These are phyloP conservation scores for Candida ipomoeae DNA, from an alignment of 805 yeast genomes.

Conservation along the genomic window DNA sequence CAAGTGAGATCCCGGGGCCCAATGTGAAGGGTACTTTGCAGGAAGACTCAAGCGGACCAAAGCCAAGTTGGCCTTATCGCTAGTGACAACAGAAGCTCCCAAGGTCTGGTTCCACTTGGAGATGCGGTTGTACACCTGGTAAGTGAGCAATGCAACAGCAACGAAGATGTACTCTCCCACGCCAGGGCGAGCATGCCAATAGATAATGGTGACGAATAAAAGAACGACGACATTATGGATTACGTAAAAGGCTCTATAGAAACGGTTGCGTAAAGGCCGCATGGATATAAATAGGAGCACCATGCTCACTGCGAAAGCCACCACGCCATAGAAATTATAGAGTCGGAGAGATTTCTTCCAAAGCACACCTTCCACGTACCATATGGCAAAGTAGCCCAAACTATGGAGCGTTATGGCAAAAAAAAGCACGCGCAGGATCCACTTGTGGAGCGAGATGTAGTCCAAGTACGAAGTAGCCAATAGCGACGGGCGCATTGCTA, in stretches of 20 bases:
- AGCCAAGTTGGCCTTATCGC: conserved; percentile 13
- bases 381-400: conserved; percentile 46
- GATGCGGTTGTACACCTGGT: conserved; percentile 36
- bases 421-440: conserved; percentile 61
- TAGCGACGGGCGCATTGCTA: conserved; percentile 56
- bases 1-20: conserved; percentile 55
- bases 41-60: conserved; percentile 21
- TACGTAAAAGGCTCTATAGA: conserved; percentile 53
- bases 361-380: conserved; percentile 39
- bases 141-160: conserved; percentile 21
- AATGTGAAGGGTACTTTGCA: conserved; percentile 16
- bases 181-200: conserved; percentile 68
- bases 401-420: conserved; percentile 47
- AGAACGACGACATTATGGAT: conserved; percentile 52
- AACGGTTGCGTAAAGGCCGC: conserved; percentile 43
- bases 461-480: conserved; percentile 48
- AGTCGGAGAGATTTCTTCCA: conserved; percentile 27
- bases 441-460: conserved; percentile 57
- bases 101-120: neutral
- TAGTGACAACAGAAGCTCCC: conserved; percentile 13
- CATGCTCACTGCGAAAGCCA: conserved; percentile 33
- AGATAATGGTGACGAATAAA: conserved; percentile 40
- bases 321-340: conserved; percentile 50
- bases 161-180: conserved; percentile 31
- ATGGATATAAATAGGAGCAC: conserved; percentile 45